Evolutionary conservation across 768 basidiomycete species (phyloP).

Genomic region (Mycena metata): DNA sequence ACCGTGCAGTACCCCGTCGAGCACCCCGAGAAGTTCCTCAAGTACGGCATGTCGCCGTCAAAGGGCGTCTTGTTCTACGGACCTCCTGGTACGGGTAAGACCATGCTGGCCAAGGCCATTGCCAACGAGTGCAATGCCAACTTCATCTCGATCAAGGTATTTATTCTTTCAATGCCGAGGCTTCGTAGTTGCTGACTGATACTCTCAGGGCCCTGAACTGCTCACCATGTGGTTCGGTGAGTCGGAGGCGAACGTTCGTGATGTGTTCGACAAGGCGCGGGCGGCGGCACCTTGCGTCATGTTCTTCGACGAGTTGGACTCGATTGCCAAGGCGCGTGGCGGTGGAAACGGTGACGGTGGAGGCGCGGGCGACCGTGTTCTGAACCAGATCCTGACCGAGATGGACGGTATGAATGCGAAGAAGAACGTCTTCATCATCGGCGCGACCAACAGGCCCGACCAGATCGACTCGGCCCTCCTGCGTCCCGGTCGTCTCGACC

Average conservation of each 20-base stretch:
- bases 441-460: conserved; percentile 96
- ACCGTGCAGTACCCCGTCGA: conserved; percentile 99
- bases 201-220: conserved; percentile 86
- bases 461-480: conserved; percentile 94
- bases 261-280: conserved; percentile 99
- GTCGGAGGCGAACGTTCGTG: conserved; percentile 99
- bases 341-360: conserved; percentile 89
- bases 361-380: conserved; percentile 96
- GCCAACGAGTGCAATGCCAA: conserved; percentile 99
- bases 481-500: conserved; percentile 98
- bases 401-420: conserved; percentile 99
- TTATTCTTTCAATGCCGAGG: neutral
- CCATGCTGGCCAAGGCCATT: conserved; percentile 97
- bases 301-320: conserved; percentile 99
- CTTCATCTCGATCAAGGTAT: conserved; percentile 97
- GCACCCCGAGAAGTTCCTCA: conserved; percentile 99
- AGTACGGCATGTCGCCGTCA: conserved; percentile 99
- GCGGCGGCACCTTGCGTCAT: conserved; percentile 99
- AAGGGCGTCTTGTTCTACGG: conserved; percentile 99
- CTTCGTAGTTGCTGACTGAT: conserved; percentile 30
- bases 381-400: conserved; percentile 97
- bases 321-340: conserved; percentile 98
- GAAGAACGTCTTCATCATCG: conserved; percentile 99
- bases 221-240: conserved; percentile 99
- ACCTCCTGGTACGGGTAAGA: conserved; percentile 99